A percentile compares a stretch with the other conserved stretches of the same genome.
Evolutionary conservation across 192 early-diverging fungal genomes (phyloP).

Genomic region (Entrophospora sp.): DNA sequence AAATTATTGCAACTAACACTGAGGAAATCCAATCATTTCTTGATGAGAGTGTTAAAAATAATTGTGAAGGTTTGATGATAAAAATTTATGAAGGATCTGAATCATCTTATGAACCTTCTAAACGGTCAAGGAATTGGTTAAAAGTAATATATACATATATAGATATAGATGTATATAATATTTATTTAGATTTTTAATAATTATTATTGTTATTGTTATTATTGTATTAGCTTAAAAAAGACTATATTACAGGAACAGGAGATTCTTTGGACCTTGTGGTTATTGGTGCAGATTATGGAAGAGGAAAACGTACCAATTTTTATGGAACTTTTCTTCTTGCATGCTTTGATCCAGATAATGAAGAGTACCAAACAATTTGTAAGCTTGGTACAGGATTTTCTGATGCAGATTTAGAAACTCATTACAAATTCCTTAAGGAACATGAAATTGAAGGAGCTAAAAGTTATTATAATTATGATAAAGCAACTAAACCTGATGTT

Average conservation of each 20-base stretch:
- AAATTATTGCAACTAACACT: constrained; percentile 70
- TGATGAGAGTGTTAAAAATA: constrained; percentile 68
- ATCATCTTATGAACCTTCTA: constrained; percentile 91
- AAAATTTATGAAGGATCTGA: constrained; percentile 83
- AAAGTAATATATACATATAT: no score
- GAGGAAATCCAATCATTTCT: constrained; percentile 95
- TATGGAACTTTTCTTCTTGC: constrained; percentile 96
- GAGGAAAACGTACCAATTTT: constrained; percentile 91
- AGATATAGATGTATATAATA: no score
- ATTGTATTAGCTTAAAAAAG: constrained; percentile 71
- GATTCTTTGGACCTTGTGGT: constrained; percentile 97
- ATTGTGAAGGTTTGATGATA: constrained; percentile 98
- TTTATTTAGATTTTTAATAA: no score
- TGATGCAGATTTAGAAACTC: constrained; percentile 73
- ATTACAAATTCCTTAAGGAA: constrained; percentile 62
- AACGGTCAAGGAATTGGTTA: constrained; percentile 96
- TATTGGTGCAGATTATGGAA: constrained; percentile 87
- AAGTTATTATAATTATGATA: constrained; percentile 76
- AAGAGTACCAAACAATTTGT: constrained; percentile 96
- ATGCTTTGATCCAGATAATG: constrained; percentile 91
- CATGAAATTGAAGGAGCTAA: constrained; percentile 67
- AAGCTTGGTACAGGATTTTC: constrained; percentile 98
- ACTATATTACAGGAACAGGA: constrained; percentile 88
- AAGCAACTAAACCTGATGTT: constrained; percentile 79
- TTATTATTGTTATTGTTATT: background rate